These are phyloP conservation scores for Hortiboletus flavorubellus DNA, from an alignment of 768 basidiomycete genomes.

Conservation along the genomic window DNA sequence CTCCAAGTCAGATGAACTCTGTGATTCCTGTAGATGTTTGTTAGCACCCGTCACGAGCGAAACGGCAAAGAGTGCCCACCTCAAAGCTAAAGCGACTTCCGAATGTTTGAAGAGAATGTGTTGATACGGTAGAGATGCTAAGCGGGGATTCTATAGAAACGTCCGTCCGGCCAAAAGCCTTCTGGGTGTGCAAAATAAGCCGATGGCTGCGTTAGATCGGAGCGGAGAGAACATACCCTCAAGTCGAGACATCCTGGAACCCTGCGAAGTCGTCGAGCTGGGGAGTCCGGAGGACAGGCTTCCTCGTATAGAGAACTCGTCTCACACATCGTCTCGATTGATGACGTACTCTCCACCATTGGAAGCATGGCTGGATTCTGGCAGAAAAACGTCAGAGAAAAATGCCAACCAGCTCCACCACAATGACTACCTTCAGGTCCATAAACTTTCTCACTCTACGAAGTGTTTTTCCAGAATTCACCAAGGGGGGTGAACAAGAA, in stretches of 20 bases:
- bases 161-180: background rate
- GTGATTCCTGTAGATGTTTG: background rate
- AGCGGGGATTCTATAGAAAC: background rate
- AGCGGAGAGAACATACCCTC: background rate
- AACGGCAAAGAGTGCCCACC: background rate
- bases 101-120: background rate
- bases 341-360: background rate
- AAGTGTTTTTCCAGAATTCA: background rate
- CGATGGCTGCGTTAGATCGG: background rate
- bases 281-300: background rate
- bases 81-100: background rate
- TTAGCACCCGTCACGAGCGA: background rate
- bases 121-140: background rate
- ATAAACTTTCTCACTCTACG: background rate
- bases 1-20: background rate
- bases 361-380: background rate
- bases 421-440: background rate
- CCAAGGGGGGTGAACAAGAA: background rate
- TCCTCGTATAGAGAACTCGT: background rate
- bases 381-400: background rate
- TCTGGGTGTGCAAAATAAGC: background rate
- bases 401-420: background rate
- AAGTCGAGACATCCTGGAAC: slow-evolving; percentile 1
- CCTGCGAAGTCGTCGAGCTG: slow-evolving; percentile 3
- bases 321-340: background rate